phyloP scores from a whole-genome alignment of 2,329 filamentous ascomycete species.

The Ampelomyces quisqualis region DNA sequence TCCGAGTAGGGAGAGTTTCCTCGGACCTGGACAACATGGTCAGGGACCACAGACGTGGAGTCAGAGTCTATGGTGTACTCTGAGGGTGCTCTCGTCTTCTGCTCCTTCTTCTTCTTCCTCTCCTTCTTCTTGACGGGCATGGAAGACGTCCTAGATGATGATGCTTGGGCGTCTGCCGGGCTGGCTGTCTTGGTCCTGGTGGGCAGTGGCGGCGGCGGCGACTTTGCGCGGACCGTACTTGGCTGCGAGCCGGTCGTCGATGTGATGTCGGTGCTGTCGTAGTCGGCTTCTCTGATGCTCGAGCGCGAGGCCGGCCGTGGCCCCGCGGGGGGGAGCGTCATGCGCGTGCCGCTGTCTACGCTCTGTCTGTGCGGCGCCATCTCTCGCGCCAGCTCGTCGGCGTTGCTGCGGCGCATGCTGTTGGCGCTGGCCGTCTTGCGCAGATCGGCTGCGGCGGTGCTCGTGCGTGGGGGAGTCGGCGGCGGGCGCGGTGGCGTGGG shows the following conservation, averaged over 20 bases:
- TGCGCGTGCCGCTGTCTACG: constrained; percentile 43
- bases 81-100: constrained; percentile 40
- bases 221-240: constrained; percentile 41
- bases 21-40: constrained; percentile 31
- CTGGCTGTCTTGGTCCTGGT: constrained; percentile 29
- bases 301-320: constrained; percentile 44
- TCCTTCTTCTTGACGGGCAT: constrained; percentile 19
- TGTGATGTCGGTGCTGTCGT: constrained; percentile 47
- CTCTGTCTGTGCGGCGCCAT: constrained; percentile 45
- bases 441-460: constrained; percentile 44
- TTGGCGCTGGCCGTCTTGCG: constrained; percentile 48
- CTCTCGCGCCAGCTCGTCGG: constrained; percentile 40
- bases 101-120: constrained; percentile 12
- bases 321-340: constrained; percentile 42
- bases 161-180: constrained; percentile 19
- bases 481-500: constrained; percentile 40
- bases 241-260: constrained; percentile 46
- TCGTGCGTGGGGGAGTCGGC: constrained; percentile 52
- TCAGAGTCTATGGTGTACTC: constrained; percentile 50
- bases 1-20: constrained; percentile 40
- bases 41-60: constrained; percentile 49
- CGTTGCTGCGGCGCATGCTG: constrained; percentile 46
- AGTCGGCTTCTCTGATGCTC: constrained; percentile 46
- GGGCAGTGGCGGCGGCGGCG: constrained; percentile 22
- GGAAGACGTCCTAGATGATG: constrained; percentile 26